Percentiles rank a stretch among this genome's conserved stretches.
Conservation (phyloP, 2,329 filamentous ascomycete genomes). For the Venturia pyrina region DNA sequence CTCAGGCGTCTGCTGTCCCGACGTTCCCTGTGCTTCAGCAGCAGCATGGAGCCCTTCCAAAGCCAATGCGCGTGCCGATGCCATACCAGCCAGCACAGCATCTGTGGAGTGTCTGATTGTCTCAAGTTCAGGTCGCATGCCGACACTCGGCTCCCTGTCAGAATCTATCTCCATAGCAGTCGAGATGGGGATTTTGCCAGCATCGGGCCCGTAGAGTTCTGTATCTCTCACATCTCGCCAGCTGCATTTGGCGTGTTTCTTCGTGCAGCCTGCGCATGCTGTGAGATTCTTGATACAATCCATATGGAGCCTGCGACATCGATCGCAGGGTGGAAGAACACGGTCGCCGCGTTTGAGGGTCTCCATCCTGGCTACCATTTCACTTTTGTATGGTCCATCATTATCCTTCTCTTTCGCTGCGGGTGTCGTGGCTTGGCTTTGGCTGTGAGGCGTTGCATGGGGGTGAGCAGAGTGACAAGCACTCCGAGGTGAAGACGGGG, state of each 20-base stretch:
- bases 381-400: conserved; percentile 47
- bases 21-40: not conserved
- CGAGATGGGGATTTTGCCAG: conserved; percentile 5
- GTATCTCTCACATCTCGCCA: conserved; percentile 75
- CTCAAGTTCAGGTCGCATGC: not conserved
- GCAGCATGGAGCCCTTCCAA: conserved; percentile 7
- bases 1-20: not conserved
- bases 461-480: not conserved
- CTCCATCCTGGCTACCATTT: conserved; percentile 69
- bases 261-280: conserved; percentile 77
- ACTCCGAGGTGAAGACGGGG: not conserved
- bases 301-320: conserved; percentile 69
- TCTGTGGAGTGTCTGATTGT: not conserved
- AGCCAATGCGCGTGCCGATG: conserved; percentile 3
- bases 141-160: conserved; percentile 9
- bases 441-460: conserved; percentile 43
- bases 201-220: conserved; percentile 37
- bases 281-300: conserved; percentile 79
- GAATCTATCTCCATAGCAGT: not conserved
- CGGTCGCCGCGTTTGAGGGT: conserved; percentile 61
- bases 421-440: conserved; percentile 23
- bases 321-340: conserved; percentile 74
- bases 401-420: conserved; percentile 42
- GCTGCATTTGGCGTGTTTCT: conserved; percentile 79
- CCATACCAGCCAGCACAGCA: not conserved